Evolutionary conservation across 495 filamentous ascomycete genomes (phyloP), one percentile per base, ranked within the genome.

Genomic region (Penicillium salamii): DNA sequence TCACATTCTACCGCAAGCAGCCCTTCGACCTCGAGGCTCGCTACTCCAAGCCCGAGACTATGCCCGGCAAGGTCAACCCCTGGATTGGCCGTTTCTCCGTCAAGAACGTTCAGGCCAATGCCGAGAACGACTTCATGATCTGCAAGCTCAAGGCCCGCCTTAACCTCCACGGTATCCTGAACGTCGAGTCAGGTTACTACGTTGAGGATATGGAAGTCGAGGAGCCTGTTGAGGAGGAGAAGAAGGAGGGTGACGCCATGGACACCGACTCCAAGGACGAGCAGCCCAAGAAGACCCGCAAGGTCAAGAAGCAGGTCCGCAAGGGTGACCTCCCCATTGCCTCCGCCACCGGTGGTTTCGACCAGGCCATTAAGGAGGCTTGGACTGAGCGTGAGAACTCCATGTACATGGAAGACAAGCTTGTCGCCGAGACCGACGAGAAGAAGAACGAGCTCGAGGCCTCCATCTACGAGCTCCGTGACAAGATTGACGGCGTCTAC

Each of bases 401-500:
- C 52, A 96, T 99, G 93, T 79, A 90, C 63, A 92, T 93, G 85
- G 90, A 97, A 68, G 93, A 99, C 76, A 99, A 97, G 78, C 82
- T 97, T 31, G 91, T 99, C 34, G 90, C 90, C 46, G 95, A 97
- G 68, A 99, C 93, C 18, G 93, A 97, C 65, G 90, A 97, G 77
- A 95, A 93, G 81, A 97, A 97, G 89, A 99, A 99, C 76, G 93
- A 97, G 69, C 87, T 99, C 33, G 93, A 99, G 78, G 84, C 88
- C 31, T 92, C 84, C 70, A 97, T 97, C 77, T 99, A 99, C 71
- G 89, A 96, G 58, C 78, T 95, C 61, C 85, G 91, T 53, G 89
- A 90, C 74, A 96, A 96, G 81, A 79, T 97, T 40, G 88, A 96
- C 58, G 90, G 91, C 53, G 80, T 88, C 55, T 97, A 93, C 70